Base-by-base conservation (phyloP, 306 rosid species). In the Rosa lucieae region DNA sequence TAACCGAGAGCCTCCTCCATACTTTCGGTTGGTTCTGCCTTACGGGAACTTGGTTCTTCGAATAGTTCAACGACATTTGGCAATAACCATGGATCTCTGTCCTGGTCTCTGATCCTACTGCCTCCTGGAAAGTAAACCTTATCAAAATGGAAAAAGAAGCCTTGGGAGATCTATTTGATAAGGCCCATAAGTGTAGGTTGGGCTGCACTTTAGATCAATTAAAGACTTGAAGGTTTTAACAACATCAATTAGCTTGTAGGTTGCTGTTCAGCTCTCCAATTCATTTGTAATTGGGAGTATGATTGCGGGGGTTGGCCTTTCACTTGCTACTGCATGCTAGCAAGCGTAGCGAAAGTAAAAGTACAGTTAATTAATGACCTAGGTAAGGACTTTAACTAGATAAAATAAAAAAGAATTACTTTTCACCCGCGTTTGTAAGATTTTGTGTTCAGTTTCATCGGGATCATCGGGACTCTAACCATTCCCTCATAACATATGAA, bases 11-110 rank as follows among this genome's bases (percentile, higher is more conserved):
- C 6, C 26, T 39, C 61, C 72, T 47, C 79, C 23, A 42, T 47
- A 18, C 37, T 63, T 76, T 32, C 35, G 47, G 59, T 63, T 63
- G 61, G 20, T 62, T 65, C 37, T 62, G 62, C 59, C 59, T 46
- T 62, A 0, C 18, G 47, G 71, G 62, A 32, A 76, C 72, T 63
- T 63, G 61, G 32, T 63, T 63, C 37, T 63, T 35, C 32, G 26
- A 67, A 67, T 39, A 18, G 29, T 67, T 18, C 72, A 63, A 59
- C 61, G 13, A 62, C 46, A 44, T 13, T 56, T 29, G 78, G 2
- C 43, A 10, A 75, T 44, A 9, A 10, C 42, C 43, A 13, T 59
- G 70, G 29, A 43, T 26, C 68, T 61, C 67, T 58, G 70, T 67
- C 21, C 70, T 66, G 70, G 1, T 18, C 48, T 65, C 44, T 62